phyloP scores from a whole-genome alignment of 108 stramenopile species.

The Fragilaria radians region DNA sequence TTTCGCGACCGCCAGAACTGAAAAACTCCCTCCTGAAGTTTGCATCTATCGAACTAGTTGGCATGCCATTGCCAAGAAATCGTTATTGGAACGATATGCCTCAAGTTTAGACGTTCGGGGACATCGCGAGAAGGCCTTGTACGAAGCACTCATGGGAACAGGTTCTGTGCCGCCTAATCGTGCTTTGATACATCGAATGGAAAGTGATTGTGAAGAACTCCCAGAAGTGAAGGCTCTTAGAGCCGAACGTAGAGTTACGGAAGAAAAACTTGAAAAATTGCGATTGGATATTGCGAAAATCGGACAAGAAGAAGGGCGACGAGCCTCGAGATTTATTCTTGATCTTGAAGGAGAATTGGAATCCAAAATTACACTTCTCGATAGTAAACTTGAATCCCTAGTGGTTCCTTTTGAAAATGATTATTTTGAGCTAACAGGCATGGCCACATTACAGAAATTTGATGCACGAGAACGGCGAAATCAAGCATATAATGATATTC shows the following conservation, averaged over 20 bases:
- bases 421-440: constrained; percentile 53
- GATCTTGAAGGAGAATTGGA: too few species aligned
- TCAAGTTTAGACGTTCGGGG: constrained; percentile 67
- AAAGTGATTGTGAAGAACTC: constrained; percentile 58
- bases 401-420: too few species aligned
- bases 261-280: constrained; percentile 50
- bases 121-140: constrained; percentile 54
- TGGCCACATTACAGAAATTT: constrained; percentile 41
- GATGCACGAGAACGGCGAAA: constrained; percentile 17
- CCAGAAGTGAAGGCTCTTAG: constrained; percentile 24
- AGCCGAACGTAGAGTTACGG: too few species aligned
- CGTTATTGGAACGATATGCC: constrained; percentile 55
- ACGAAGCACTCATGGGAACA: constrained; percentile 32
- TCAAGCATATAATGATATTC: not conserved
- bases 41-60: constrained; percentile 47
- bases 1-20: constrained; percentile 19
- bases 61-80: constrained; percentile 65
- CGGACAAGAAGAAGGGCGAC: constrained; percentile 31
- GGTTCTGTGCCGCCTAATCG: too few species aligned
- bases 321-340: too few species aligned
- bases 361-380: too few species aligned
- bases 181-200: too few species aligned
- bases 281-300: constrained; percentile 53
- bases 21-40: constrained; percentile 29
- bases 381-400: too few species aligned